phyloP scores from a whole-genome alignment of 768 basidiomycete genomes.

The Lactarius pseudohatsudake region DNA sequence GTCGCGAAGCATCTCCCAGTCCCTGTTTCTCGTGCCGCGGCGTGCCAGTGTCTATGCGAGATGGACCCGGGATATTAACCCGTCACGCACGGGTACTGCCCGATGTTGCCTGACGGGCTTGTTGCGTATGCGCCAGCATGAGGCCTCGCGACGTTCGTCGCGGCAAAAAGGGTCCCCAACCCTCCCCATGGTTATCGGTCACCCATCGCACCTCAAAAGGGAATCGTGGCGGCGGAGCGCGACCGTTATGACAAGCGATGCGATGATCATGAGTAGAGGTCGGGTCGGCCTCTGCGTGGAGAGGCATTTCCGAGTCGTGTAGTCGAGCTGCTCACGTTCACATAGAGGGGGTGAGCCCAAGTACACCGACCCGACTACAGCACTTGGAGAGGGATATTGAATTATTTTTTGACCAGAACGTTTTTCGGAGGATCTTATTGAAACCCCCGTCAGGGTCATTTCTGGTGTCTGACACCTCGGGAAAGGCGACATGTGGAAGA shows the following conservation, averaged over 20 bases:
- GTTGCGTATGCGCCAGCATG: constrained; percentile 11
- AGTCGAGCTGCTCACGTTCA: constrained; percentile 16
- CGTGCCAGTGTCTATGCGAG: constrained; percentile 5
- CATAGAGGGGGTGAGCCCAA: constrained; percentile 15
- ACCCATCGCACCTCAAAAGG: constrained; percentile 2
- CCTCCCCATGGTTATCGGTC: constrained; percentile 7
- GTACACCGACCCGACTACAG: neutral
- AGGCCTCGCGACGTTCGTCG: constrained; percentile 14
- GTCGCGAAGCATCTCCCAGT: constrained; percentile 15
- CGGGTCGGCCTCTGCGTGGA: constrained; percentile 2
- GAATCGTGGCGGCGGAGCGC: constrained; percentile 8
- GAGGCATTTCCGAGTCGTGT: neutral
- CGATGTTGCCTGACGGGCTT: constrained; percentile 13
- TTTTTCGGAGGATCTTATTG: neutral
- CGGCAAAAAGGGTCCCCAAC: neutral
- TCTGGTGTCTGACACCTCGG: neutral
- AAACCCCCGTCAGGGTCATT: constrained; percentile 9
- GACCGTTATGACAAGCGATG: neutral
- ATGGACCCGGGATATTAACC: constrained; percentile 8
- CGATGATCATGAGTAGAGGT: constrained; percentile 3
- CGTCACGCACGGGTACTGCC: constrained; percentile 6
- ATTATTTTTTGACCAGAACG: neutral
- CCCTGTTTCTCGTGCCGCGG: constrained; percentile 11
- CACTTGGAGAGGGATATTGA: neutral
- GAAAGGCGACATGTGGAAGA: neutral